Evolutionary conservation across 2,329 filamentous ascomycete genomes (phyloP), one percentile per base, ranked within the genome.

Genomic region (Knufia petricola): DNA sequence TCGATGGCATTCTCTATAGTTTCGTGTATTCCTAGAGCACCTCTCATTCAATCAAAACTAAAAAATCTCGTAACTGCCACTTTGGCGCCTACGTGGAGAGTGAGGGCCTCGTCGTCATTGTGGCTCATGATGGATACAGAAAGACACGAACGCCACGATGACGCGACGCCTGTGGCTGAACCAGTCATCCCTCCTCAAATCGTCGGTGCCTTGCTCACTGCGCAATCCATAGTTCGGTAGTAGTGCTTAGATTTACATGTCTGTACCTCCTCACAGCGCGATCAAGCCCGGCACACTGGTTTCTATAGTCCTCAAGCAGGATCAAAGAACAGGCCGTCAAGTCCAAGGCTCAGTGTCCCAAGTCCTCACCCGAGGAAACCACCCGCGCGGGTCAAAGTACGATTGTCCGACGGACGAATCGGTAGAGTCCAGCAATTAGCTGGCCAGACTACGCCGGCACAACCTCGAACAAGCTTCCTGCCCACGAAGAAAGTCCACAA

Each of bases 331-430:
- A 0, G 85, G 85, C 4, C 75, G 76, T 39, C 80, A 86, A 58
- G 84, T 87, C 1, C 69, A 72, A 38, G 85, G 85, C 20, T 64
- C 72, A 3, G 78, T 90, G 1, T 72, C 74, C 46, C 77, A 87
- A 39, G 64, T 89, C 0, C 70, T 90, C 41, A 89, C 85, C 1
- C 71, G 77, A 1, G 83, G 84, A 21, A 78, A 89, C 56, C 85
- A 90, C 59, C 83, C 84, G 2, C 75, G 83, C 8, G 85, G 30
- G 85, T 89, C 68, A 90, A 89, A 64, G 84, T 89, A 20, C 77
- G 85, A 2, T 70, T 90, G 4, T 67, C 69, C 1, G 83, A 85
- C 62, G 85, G 85, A 1, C 73, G 82, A 21, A 77, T 90, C 2
- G 85, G 85, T 1, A 70, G 85, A 13, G 85, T 90, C 23, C 85